Conservation (phyloP, 2,329 filamentous ascomycete species). For the Fusarium nanum region DNA sequence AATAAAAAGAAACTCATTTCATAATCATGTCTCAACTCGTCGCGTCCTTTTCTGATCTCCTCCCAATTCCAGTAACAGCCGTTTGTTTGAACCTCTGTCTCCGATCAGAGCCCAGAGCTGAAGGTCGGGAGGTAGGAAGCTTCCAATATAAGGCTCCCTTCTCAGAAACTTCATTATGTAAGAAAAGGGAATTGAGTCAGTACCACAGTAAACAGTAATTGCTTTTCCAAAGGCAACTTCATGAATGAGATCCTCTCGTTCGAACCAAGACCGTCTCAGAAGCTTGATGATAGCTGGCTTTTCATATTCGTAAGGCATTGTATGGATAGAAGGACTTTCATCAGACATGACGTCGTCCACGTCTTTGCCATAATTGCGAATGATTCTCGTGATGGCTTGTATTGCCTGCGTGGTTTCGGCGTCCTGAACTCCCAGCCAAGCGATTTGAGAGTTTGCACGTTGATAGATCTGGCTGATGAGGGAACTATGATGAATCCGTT, state of each 20-base stretch:
- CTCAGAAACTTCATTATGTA: background rate
- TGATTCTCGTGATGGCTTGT: background rate
- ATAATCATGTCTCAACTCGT: background rate
- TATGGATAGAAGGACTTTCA: background rate
- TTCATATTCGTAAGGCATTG: accelerated
- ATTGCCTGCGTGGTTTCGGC: background rate
- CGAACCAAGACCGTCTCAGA: conserved; percentile 5
- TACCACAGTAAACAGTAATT: conserved; percentile 12
- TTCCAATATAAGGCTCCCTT: accelerated
- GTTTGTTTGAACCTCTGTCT: background rate
- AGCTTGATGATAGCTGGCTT: background rate
- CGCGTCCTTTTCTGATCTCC: background rate
- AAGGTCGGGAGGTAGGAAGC: background rate
- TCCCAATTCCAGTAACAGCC: background rate
- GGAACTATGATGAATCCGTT: background rate
- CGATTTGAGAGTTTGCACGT: background rate
- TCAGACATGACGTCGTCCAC: background rate
- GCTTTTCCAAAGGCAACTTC: conserved; percentile 1
- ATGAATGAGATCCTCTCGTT: background rate
- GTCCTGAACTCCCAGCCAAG: background rate
- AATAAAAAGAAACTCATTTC: too few species aligned
- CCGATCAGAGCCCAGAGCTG: background rate
- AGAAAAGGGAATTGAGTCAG: background rate
- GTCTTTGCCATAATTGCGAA: background rate
- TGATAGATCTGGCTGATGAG: background rate